Percentiles rank a stretch among this genome's conserved stretches.
Conservation (phyloP, 2,329 filamentous ascomycete genomes). For the Nakataea oryzae region DNA sequence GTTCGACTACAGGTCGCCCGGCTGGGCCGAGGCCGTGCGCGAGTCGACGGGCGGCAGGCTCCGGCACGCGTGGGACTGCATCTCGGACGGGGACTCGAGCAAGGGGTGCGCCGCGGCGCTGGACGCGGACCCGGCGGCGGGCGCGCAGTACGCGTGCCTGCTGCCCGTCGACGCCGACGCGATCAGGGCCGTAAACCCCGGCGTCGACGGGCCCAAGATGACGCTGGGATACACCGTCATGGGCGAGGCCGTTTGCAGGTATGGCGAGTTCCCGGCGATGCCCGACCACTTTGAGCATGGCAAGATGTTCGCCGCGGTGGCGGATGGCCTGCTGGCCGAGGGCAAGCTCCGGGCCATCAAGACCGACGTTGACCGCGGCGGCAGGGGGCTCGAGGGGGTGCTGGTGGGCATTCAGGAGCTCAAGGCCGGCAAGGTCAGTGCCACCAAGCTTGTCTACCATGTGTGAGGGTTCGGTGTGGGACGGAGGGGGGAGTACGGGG, state of each 20-base stretch:
- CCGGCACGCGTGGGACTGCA: constrained; percentile 24
- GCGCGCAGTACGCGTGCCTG: constrained; percentile 7
- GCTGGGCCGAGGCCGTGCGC: constrained; percentile 11
- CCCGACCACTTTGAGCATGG: constrained; percentile 20
- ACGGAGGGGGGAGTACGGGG: too few species aligned
- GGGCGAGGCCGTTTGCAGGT: constrained; percentile 18
- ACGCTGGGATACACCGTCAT: constrained; percentile 22
- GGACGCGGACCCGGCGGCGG: not conserved
- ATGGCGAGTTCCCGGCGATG: constrained; percentile 3
- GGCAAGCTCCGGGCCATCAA: constrained; percentile 23
- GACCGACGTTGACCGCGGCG: constrained; percentile 14
- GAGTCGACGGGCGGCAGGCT: constrained; percentile 14
- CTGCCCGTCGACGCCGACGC: constrained; percentile 2
- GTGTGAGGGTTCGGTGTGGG: not conserved
- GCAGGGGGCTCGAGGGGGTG: constrained; percentile 19
- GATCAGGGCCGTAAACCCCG: constrained; percentile 26
- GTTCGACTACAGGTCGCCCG: constrained; percentile 31
- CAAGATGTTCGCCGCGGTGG: constrained; percentile 21
- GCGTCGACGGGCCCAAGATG: not conserved
- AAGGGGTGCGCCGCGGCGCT: constrained; percentile 17
- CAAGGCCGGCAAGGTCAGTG: constrained; percentile 21
- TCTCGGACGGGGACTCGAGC: constrained; percentile 12
- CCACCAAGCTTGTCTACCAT: constrained; percentile 27
- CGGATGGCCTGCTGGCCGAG: constrained; percentile 17
- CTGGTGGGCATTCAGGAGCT: constrained; percentile 18